Evolutionary conservation across 169 alveolate species (phyloP), one percentile per base, ranked within the genome.

Genomic region (Eimeria falciformis): DNA sequence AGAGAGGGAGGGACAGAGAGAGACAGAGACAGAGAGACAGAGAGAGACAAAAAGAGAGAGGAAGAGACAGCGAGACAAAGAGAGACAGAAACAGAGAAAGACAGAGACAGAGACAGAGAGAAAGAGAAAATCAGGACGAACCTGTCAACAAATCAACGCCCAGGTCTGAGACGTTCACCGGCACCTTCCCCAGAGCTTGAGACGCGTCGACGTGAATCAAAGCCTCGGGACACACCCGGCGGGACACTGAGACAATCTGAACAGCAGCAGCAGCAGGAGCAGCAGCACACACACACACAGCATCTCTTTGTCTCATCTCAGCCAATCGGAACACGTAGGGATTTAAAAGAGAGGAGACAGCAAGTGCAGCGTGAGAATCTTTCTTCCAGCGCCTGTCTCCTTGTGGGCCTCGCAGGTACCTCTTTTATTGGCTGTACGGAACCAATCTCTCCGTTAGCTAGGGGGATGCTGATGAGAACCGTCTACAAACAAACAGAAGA

Each of bases 161-260:
- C 14, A 86, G 73, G 43, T 21, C n/a, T 11, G 33, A 43, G 79
- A 53, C 37, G 43, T 66, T 27, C 18, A 86, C 92, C 12, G 92
- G 71, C 27, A 69, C 56, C 69, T 84, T 88, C 50, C 93, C 93
- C 27, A 88, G 47, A 40, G 93, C 68, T 65, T 88, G 93, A 40
- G 93, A 88, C 88, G 66, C 68, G 33, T 88, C 93, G 14, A 33
- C 86, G 27, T 88, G 93, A 7, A 88, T 45, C 4, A 88, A 47
- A 2, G 90, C 86, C 3, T 2, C 58, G 5, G 93, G 93, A 5
- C 86, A 66, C 11, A 14, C 75, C 21, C 27, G 7, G 43, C 88
- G 86, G 12, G 46, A 47, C 29, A 73, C 25, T 17, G n/a, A 29
- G 1, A 81, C 86, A 3, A 71, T 79, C 93, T 88, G 86, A 62